Conservation (phyloP, 805 yeast genomes). For the Zygoascus biomembranicola region DNA sequence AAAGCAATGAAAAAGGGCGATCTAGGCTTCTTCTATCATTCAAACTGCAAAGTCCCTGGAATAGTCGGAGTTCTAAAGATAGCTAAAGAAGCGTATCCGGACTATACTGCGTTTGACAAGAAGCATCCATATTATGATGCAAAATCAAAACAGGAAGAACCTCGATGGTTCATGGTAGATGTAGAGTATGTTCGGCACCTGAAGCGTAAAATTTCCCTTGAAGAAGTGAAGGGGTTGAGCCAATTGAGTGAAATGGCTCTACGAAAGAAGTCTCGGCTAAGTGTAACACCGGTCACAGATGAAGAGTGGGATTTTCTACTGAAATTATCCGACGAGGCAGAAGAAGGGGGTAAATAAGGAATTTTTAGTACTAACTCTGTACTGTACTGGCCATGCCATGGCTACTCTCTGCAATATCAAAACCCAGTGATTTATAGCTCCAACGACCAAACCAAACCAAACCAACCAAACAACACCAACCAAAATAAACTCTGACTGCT, state of each 20-base stretch:
- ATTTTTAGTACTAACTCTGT: too few relatives aligned
- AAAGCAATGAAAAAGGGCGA: conserved; percentile 41
- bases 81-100: conserved; percentile 26
- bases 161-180: conserved; percentile 53
- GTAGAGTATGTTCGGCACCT: conserved; percentile 38
- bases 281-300: conserved; percentile 42
- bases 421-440: background rate
- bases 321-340: conserved; percentile 25
- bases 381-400: too few relatives aligned
- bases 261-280: conserved; percentile 41
- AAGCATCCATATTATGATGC: conserved; percentile 42
- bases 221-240: conserved; percentile 30
- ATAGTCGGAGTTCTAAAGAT: conserved; percentile 39
- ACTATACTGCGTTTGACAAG: conserved; percentile 32
- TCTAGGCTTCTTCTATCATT: conserved; percentile 44
- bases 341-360: background rate
- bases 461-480: background rate
- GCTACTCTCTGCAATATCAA: too few relatives aligned
- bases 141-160: conserved; percentile 34
- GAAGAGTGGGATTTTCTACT: conserved; percentile 36
- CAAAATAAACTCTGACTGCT: background rate
- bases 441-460: background rate
- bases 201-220: conserved; percentile 34
- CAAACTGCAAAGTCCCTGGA: conserved; percentile 48
- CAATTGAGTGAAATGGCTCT: conserved; percentile 36